Conservation (phyloP, 768 basidiomycete species). For the Neoboletus magnificus region DNA sequence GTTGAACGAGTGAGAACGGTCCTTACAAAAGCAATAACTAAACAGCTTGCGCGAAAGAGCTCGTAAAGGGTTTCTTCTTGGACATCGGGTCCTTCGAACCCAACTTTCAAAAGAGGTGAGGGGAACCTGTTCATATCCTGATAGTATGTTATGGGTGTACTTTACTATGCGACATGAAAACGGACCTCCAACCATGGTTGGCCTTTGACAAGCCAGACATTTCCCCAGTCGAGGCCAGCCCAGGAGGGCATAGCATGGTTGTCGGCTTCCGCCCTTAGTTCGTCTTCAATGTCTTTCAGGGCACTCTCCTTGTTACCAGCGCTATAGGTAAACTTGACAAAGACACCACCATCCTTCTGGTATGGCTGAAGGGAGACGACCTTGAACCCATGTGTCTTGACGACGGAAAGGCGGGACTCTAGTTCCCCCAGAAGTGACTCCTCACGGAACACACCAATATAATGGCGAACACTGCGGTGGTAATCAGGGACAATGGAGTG, state of each 20-base stretch:
- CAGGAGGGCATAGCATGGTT: slow-evolving; percentile 61
- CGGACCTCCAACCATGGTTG: slow-evolving; percentile 77
- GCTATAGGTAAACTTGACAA: slow-evolving; percentile 67
- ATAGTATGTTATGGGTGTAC: neutral
- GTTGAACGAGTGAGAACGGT: slow-evolving; percentile 5
- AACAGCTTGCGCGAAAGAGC: slow-evolving; percentile 62
- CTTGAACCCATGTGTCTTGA: slow-evolving; percentile 56
- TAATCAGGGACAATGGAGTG: slow-evolving; percentile 1
- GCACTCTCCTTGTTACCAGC: slow-evolving; percentile 37
- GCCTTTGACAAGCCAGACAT: slow-evolving; percentile 73
- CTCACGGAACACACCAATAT: slow-evolving; percentile 57
- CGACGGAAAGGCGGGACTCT: slow-evolving; percentile 43
- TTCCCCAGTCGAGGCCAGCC: slow-evolving; percentile 48
- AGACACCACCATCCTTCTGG: slow-evolving; percentile 83
- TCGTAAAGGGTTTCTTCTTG: slow-evolving; percentile 77
- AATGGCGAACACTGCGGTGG: slow-evolving; percentile 57
- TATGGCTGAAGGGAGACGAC: slow-evolving; percentile 63
- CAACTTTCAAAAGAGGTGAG: slow-evolving; percentile 65
- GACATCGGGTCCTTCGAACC: slow-evolving; percentile 87
- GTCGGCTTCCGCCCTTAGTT: slow-evolving; percentile 42
- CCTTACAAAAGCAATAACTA: neutral
- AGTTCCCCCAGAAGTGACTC: slow-evolving; percentile 54
- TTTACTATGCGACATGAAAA: neutral
- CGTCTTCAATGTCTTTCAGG: slow-evolving; percentile 46
- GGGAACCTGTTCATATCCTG: slow-evolving; percentile 88